phyloP scores from a whole-genome alignment of 2,329 filamentous ascomycete genomes.

The Epichloe sp. region DNA sequence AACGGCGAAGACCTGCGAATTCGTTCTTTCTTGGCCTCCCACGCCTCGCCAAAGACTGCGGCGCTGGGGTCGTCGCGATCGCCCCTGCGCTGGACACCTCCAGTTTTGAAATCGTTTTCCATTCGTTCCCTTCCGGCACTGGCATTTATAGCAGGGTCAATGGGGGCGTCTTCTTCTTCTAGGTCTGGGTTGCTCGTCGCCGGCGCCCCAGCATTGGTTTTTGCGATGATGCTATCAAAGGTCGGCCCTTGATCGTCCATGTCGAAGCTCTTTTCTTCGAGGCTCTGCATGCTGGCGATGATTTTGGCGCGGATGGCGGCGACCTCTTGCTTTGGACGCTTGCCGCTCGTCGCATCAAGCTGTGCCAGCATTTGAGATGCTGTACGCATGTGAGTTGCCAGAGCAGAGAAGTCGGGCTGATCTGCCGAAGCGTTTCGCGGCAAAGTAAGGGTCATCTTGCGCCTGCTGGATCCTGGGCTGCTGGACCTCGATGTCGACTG shows the following conservation, averaged over 20 bases:
- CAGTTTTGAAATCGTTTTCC: conserved; percentile 83
- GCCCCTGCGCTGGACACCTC: conserved; percentile 65
- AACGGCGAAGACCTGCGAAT: conserved; percentile 75
- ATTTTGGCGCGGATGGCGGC: conserved; percentile 76
- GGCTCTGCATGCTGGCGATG: conserved; percentile 78
- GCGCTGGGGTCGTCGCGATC: conserved; percentile 78
- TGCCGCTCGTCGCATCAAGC: conserved; percentile 66
- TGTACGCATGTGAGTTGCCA: conserved; percentile 78
- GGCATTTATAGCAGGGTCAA: conserved; percentile 44
- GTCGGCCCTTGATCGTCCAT: conserved; percentile 60
- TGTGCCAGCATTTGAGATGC: conserved; percentile 81
- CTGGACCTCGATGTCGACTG: conserved; percentile 53
- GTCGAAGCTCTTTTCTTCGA: conserved; percentile 77
- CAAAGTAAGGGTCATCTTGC: conserved; percentile 47
- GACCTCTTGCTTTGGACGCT: conserved; percentile 67
- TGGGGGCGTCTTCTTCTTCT: conserved; percentile 41
- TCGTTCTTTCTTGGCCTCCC: conserved; percentile 72
- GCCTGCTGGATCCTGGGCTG: conserved; percentile 44
- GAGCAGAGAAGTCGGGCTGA: conserved; percentile 67
- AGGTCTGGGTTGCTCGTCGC: conserved; percentile 32
- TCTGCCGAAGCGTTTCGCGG: conserved; percentile 44
- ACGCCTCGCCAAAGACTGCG: conserved; percentile 76
- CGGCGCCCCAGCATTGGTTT: conserved; percentile 41
- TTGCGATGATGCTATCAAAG: conserved; percentile 73
- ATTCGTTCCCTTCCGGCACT: conserved; percentile 69